Evolutionary conservation across 2,329 filamentous ascomycete species (phyloP).

Genomic region (Didymella pomorum): DNA sequence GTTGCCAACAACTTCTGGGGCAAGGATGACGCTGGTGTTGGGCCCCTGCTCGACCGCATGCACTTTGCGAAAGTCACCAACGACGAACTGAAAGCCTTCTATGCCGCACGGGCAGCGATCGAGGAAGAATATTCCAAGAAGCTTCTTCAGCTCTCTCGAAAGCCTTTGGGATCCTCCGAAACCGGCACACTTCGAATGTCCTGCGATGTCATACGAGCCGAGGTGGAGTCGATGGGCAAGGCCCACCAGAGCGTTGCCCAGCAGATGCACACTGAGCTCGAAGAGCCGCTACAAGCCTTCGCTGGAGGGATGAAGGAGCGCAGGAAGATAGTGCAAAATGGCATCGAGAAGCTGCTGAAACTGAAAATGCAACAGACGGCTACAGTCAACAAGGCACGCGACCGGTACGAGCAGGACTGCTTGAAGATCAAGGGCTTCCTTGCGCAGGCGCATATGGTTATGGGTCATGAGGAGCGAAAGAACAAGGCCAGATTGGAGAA

Average conservation of each 20-base stretch:
- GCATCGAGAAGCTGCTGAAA: conserved; percentile 93
- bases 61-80: conserved; percentile 86
- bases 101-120: conserved; percentile 86
- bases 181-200: conserved; percentile 82
- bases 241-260: conserved; percentile 87
- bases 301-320: conserved; percentile 95
- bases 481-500: conserved; percentile 99
- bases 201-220: conserved; percentile 84
- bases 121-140: conserved; percentile 97
- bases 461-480: conserved; percentile 98
- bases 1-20: conserved; percentile 99
- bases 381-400: conserved; percentile 91
- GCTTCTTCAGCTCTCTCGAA: conserved; percentile 82
- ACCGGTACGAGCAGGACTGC: conserved; percentile 96
- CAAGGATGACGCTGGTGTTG: conserved; percentile 96
- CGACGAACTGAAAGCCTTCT: conserved; percentile 93
- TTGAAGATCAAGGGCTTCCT: conserved; percentile 98
- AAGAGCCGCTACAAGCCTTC: conserved; percentile 92
- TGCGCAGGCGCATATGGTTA: conserved; percentile 99
- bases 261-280: conserved; percentile 95
- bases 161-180: conserved; percentile 88
- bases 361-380: conserved; percentile 91
- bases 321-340: conserved; percentile 92
- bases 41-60: conserved; percentile 92
- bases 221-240: conserved; percentile 93